Percentiles rank a stretch among this genome's conserved stretches.
Evolutionary conservation across 2,329 filamentous ascomycete species (phyloP).

Genomic region (Penicillium digitatum): DNA sequence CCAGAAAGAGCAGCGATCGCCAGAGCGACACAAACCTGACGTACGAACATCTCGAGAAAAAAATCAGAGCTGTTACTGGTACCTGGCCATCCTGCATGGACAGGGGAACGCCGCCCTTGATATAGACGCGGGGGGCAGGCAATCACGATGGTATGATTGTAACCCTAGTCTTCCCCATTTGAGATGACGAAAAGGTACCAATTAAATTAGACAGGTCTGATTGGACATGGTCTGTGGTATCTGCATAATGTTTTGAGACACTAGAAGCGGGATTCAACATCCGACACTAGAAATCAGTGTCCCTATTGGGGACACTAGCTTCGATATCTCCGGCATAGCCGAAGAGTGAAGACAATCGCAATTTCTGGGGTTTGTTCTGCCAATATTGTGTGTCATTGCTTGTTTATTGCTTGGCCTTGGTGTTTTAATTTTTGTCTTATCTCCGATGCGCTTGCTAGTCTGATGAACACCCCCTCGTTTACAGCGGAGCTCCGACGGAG

Average conservation of each 20-base stretch:
- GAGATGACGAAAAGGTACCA: not conserved
- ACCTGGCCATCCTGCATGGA: not conserved
- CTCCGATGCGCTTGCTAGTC: conserved; percentile 1
- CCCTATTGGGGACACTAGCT: not conserved
- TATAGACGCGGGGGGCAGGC: conserved; percentile 12
- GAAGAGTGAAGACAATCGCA: not conserved
- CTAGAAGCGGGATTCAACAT: not conserved
- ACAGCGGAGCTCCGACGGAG: conserved; percentile 22
- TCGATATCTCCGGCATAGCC: not conserved
- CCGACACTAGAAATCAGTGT: conserved; percentile 10
- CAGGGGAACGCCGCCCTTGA: conserved; percentile 7
- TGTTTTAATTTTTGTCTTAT: conserved; percentile 1
- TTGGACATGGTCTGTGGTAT: conserved; percentile 11
- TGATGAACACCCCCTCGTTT: not conserved
- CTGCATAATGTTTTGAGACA: conserved; percentile 16
- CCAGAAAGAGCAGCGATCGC: conserved; percentile 21
- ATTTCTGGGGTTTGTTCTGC: not conserved
- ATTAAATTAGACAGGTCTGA: conserved; percentile 1
- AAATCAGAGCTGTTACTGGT: not conserved
- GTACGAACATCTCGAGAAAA: conserved; percentile 15
- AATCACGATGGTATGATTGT: conserved; percentile 2
- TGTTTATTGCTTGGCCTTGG: not conserved
- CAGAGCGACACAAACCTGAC: conserved; percentile 15
- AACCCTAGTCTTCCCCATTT: conserved; percentile 7
- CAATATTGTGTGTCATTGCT: not conserved